Conservation (phyloP, 345 rosid genomes). For the Eucalyptus sp. region DNA sequence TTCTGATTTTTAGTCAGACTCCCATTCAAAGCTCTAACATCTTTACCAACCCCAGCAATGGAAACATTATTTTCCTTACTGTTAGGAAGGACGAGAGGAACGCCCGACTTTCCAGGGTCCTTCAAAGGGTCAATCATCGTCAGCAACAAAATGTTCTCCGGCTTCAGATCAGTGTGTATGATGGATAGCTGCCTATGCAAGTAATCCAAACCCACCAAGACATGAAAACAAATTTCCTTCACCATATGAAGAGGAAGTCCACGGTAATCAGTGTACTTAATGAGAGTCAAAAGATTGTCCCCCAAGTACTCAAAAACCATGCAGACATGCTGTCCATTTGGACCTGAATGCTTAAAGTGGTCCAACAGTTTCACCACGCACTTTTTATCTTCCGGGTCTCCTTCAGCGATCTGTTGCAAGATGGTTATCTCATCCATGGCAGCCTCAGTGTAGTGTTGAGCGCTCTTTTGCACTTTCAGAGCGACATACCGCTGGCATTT, state of each 20-base stretch:
- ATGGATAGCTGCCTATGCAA: constrained; percentile 67
- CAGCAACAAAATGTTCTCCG: constrained; percentile 52
- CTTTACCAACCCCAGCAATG: constrained; percentile 11
- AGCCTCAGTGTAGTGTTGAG: constrained; percentile 69
- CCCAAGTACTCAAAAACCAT: constrained; percentile 78
- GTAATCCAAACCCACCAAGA: constrained; percentile 57
- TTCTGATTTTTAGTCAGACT: constrained; percentile 41
- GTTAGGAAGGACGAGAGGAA: constrained; percentile 29
- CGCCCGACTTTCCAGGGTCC: constrained; percentile 39
- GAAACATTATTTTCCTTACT: constrained; percentile 21
- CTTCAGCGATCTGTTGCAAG: constrained; percentile 58
- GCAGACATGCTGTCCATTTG: constrained; percentile 71
- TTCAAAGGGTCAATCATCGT: constrained; percentile 49
- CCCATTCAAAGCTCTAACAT: constrained; percentile 23
- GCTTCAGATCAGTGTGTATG: constrained; percentile 67
- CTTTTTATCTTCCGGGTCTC: constrained; percentile 48
- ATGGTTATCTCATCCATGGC: constrained; percentile 78
- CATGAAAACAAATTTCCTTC: constrained; percentile 43
- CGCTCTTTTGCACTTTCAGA: constrained; percentile 62
- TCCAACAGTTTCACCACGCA: constrained; percentile 70
- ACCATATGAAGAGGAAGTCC: constrained; percentile 50
- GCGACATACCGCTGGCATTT: constrained; percentile 45
- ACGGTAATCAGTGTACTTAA: constrained; percentile 45
- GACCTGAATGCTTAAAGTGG: constrained; percentile 73
- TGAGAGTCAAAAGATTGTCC: constrained; percentile 58